Percentiles rank a stretch among this genome's conserved stretches.
Conservation (phyloP, 1,284 basidiomycete genomes). For the Ustilago lituana region DNA sequence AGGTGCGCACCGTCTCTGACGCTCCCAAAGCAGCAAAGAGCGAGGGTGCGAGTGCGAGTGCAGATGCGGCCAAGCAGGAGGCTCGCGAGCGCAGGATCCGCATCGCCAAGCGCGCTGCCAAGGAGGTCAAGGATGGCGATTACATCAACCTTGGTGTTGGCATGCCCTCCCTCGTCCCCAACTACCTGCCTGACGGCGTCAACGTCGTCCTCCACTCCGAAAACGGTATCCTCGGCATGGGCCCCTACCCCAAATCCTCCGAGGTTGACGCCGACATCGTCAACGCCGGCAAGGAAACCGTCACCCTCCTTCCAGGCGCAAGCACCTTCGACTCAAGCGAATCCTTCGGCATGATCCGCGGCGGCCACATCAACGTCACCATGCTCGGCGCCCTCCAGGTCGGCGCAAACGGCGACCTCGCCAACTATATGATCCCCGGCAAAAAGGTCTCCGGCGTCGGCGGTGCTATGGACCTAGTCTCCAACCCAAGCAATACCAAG, state of each 20-base stretch:
- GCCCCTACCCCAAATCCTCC: conserved; percentile 57
- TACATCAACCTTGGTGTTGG: conserved; percentile 65
- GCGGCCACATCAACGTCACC: conserved; percentile 89
- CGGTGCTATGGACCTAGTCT: conserved; percentile 84
- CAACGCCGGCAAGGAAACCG: conserved; percentile 89
- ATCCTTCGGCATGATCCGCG: conserved; percentile 95
- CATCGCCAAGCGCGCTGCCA: conserved; percentile 59
- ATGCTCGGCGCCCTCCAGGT: conserved; percentile 95
- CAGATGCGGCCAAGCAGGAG: conserved; percentile 38
- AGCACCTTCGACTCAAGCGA: conserved; percentile 90
- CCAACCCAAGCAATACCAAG: conserved; percentile 50
- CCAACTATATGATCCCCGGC: conserved; percentile 97
- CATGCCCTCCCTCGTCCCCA: conserved; percentile 63
- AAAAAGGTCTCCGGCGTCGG: conserved; percentile 83
- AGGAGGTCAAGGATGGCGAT: conserved; percentile 62
- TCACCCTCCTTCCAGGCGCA: conserved; percentile 81
- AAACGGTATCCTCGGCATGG: conserved; percentile 65
- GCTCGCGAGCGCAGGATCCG: conserved; percentile 37
- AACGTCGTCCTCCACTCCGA: conserved; percentile 60
- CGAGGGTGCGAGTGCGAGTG: background rate
- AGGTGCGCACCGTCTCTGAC: conserved; percentile 52
- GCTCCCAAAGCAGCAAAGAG: conserved; percentile 38
- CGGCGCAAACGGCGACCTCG: conserved; percentile 89
- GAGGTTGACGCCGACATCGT: conserved; percentile 66
- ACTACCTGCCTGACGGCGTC: conserved; percentile 61